Conservation (phyloP, 805 yeast species). For the Diddensiella transvaalensis region DNA sequence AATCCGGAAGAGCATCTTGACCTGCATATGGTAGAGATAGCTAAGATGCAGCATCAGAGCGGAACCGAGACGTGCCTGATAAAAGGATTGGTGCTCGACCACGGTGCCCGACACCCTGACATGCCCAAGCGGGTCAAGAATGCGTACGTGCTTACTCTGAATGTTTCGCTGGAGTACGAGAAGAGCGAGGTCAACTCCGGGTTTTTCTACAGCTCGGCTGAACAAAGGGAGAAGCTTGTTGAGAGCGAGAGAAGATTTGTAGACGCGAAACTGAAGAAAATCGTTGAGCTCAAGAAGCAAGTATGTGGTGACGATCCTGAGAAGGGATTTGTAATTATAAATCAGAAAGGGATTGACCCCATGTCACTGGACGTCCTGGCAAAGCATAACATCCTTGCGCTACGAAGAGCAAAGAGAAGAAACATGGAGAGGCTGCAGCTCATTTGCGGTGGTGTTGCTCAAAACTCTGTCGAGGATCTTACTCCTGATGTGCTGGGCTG, state of each 20-base stretch:
- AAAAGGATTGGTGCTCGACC: constrained; percentile 90
- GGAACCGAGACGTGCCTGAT: constrained; percentile 80
- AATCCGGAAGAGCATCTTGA: constrained; percentile 55
- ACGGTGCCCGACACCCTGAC: constrained; percentile 98
- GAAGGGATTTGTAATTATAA: constrained; percentile 86
- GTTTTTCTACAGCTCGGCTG: constrained; percentile 90
- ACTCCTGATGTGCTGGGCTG: constrained; percentile 74
- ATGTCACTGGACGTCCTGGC: constrained; percentile 94
- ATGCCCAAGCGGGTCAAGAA: constrained; percentile 89
- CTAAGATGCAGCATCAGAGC: constrained; percentile 94
- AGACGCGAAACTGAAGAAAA: constrained; percentile 86
- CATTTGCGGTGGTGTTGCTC: constrained; percentile 96
- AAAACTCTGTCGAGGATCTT: constrained; percentile 93
- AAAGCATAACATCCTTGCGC: constrained; percentile 85
- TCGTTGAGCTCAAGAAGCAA: constrained; percentile 86
- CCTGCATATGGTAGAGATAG: constrained; percentile 95
- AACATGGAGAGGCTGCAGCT: constrained; percentile 98
- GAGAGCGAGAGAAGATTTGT: constrained; percentile 91
- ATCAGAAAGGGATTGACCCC: constrained; percentile 98
- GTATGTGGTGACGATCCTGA: constrained; percentile 75
- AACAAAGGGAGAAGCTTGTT: constrained; percentile 92
- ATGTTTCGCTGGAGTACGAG: constrained; percentile 94
- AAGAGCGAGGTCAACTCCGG: constrained; percentile 97
- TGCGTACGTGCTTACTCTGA: constrained; percentile 80
- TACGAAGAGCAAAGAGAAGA: constrained; percentile 97